Evolutionary conservation across 108 stramenopile genomes (phyloP).

Genomic region (Nitzschia sp.): DNA sequence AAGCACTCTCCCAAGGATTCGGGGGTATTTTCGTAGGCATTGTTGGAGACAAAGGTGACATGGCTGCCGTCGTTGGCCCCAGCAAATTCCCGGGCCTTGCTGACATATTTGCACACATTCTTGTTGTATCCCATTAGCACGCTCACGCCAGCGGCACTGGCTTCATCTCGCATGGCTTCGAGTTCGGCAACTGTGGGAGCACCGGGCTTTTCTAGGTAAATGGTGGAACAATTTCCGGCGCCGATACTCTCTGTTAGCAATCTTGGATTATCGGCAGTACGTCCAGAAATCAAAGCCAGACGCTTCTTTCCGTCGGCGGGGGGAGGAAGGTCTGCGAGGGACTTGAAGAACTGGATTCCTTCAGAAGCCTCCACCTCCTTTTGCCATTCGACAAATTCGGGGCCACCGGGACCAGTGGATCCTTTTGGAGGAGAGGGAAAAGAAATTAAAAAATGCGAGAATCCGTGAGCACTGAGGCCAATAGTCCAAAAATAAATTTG

Average conservation of each 20-base stretch:
- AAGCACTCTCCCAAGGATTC: conserved; percentile 89
- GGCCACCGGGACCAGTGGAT: conserved; percentile 72
- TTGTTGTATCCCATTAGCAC: conserved; percentile 96
- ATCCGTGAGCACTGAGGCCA: too few relatives aligned
- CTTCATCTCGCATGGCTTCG: conserved; percentile 75
- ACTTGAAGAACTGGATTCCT: conserved; percentile 71
- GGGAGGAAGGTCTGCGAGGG: conserved; percentile 69
- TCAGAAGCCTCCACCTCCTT: conserved; percentile 56
- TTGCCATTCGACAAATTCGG: conserved; percentile 79
- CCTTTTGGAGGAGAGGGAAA: too few relatives aligned
- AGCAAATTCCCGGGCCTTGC: conserved; percentile 75
- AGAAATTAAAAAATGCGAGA: too few relatives aligned
- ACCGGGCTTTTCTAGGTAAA: conserved; percentile 93
- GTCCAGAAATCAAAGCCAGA: conserved; percentile 85
- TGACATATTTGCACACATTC: conserved; percentile 92
- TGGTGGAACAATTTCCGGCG: conserved; percentile 52
- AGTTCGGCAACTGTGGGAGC: conserved; percentile 87
- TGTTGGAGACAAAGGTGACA: conserved; percentile 91
- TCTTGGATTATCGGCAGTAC: conserved; percentile 89
- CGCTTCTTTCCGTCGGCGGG: conserved; percentile 69
- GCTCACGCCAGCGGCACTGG: conserved; percentile 64
- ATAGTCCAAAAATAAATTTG: too few relatives aligned
- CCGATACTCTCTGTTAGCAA: conserved; percentile 71
- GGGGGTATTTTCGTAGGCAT: conserved; percentile 86
- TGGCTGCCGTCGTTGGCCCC: conserved; percentile 56